phyloP scores from a whole-genome alignment of 192 early-diverging fungal species.

The Podochytrium sp. region DNA sequence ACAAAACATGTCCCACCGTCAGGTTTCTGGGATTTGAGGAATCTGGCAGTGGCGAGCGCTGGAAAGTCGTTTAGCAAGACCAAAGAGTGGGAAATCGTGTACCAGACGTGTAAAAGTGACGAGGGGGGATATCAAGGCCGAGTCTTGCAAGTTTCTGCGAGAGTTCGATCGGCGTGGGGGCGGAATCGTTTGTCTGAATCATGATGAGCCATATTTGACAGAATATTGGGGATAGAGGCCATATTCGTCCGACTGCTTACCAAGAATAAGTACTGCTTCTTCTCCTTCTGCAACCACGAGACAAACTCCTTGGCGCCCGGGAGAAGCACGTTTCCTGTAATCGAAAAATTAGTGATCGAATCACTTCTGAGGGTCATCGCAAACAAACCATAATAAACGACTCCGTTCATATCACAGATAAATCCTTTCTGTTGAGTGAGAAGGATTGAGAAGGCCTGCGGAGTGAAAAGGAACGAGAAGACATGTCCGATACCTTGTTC shows the following conservation, averaged over 20 bases:
- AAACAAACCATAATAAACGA: slow-evolving; percentile 64
- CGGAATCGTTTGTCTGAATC: slow-evolving; percentile 65
- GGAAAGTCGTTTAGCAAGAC: no score
- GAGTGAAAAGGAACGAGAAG: no score
- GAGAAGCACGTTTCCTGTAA: slow-evolving; percentile 47
- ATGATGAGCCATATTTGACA: no score
- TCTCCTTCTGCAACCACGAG: slow-evolving; percentile 49
- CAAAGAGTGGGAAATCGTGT: not conserved
- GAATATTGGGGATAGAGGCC: no score
- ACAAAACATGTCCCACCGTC: slow-evolving; percentile 48
- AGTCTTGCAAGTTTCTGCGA: slow-evolving; percentile 55
- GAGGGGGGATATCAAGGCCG: slow-evolving; percentile 54
- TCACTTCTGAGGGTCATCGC: not conserved
- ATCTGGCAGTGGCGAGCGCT: slow-evolving; percentile 60
- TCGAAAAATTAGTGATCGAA: not conserved
- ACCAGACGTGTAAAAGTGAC: slow-evolving; percentile 62
- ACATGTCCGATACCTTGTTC: no score
- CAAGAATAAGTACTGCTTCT: slow-evolving; percentile 65
- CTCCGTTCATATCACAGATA: slow-evolving; percentile 68
- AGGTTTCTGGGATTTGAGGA: slow-evolving; percentile 59
- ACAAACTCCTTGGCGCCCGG: slow-evolving; percentile 66
- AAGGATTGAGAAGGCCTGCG: no score
- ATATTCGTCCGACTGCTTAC: slow-evolving; percentile 3
- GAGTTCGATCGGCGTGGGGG: slow-evolving; percentile 65
- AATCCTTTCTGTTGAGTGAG: no score